Evolutionary conservation across 2,329 filamentous ascomycete species (phyloP).

Genomic region (Cadophora gregata): DNA sequence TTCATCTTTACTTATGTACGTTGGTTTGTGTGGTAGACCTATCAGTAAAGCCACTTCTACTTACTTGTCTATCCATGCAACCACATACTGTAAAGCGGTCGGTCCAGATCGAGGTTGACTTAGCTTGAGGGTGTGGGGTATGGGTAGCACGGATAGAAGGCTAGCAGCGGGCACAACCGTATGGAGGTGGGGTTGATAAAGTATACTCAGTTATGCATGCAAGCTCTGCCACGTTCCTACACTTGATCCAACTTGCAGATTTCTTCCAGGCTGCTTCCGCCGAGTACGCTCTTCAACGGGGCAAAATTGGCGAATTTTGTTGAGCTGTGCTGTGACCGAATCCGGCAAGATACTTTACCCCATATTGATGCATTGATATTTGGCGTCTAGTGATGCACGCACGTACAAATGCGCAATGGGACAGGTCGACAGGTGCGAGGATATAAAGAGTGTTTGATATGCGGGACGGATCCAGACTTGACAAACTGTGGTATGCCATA

Average conservation of each 20-base stretch:
- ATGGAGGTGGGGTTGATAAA: conserved; percentile 8
- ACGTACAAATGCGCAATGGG: neutral
- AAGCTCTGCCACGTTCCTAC: conserved; percentile 10
- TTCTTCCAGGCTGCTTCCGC: neutral
- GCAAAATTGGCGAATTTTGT: neutral
- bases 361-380: neutral
- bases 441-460: neutral
- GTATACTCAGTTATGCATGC: conserved; percentile 2
- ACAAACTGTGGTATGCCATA: neutral
- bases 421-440: neutral
- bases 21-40: neutral
- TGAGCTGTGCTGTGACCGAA: neutral
- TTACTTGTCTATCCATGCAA: neutral
- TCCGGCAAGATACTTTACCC: neutral
- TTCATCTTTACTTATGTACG: too few relatives aligned
- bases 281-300: neutral
- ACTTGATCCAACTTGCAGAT: neutral
- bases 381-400: neutral
- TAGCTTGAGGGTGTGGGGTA: neutral
- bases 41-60: neutral
- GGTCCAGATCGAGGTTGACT: neutral
- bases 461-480: conserved; percentile 2
- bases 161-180: conserved; percentile 13
- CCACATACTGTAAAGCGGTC: neutral
- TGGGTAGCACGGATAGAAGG: neutral